phyloP scores from a whole-genome alignment of 371 early-diverging fungal species.

The Rhizomucor pusillus region DNA sequence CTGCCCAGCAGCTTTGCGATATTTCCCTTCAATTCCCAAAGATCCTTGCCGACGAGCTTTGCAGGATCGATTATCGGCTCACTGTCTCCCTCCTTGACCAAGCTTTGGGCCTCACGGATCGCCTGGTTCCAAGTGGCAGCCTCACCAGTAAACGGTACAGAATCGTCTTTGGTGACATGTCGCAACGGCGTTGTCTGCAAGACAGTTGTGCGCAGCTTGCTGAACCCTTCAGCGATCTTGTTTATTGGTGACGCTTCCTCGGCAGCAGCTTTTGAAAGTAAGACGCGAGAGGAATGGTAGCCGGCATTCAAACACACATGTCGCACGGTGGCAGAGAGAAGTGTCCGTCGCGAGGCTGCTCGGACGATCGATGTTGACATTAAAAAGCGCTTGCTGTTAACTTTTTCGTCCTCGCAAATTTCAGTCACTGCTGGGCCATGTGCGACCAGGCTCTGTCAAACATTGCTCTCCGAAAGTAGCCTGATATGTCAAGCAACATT shows the following conservation, averaged over 20 bases:
- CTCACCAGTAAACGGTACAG: slow-evolving; percentile 30
- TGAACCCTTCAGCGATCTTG: slow-evolving; percentile 30
- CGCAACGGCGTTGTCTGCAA: slow-evolving; percentile 14
- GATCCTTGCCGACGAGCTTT: slow-evolving; percentile 72
- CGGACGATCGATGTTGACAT: neutral
- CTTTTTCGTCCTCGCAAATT: too few relatives aligned
- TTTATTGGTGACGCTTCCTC: slow-evolving; percentile 25
- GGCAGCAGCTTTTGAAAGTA: slow-evolving; percentile 8
- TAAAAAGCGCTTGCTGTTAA: neutral
- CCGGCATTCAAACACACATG: neutral
- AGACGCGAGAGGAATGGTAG: slow-evolving; percentile 2
- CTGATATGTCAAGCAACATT: too few relatives aligned
- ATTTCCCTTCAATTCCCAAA: slow-evolving; percentile 82
- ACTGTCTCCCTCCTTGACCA: slow-evolving; percentile 36
- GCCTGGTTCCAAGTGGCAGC: slow-evolving; percentile 54
- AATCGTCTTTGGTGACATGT: slow-evolving; percentile 14
- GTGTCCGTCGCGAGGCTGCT: neutral
- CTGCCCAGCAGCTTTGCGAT: slow-evolving; percentile 82
- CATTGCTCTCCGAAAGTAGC: too few relatives aligned
- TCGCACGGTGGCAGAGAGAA: neutral
- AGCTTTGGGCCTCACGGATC: slow-evolving; percentile 48
- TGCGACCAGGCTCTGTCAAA: too few relatives aligned
- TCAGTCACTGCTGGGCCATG: too few relatives aligned
- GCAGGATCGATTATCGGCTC: slow-evolving; percentile 53
- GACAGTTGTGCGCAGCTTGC: slow-evolving; percentile 19